phyloP scores from a whole-genome alignment of 73 alveolate genomes.

The Uronychia setigera region DNA sequence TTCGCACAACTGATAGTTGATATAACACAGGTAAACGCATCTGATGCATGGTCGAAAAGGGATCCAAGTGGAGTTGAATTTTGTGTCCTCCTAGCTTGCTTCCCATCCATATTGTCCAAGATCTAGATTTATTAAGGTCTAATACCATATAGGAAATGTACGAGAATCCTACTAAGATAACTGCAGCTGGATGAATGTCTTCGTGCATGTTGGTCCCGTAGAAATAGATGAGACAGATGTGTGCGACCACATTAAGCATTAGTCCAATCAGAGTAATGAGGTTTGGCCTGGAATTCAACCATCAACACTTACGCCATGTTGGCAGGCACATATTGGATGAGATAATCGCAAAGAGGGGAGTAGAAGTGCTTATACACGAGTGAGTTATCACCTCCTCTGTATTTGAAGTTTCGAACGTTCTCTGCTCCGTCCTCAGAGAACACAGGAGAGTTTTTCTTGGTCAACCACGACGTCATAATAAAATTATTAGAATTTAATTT shows the following conservation, averaged over 20 bases:
- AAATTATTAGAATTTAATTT: not conserved
- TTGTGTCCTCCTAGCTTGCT: constrained; percentile 86
- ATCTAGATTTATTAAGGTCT: constrained; percentile 25
- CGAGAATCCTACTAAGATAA: constrained; percentile 38
- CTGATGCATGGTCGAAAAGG: constrained; percentile 87
- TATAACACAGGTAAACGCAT: constrained; percentile 47
- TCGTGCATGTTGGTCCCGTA: constrained; percentile 37
- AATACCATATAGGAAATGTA: constrained; percentile 48
- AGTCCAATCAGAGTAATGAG: constrained; percentile 52
- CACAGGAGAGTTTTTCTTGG: not conserved
- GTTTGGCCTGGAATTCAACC: constrained; percentile 22
- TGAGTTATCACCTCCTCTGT: constrained; percentile 41
- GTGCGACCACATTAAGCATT: constrained; percentile 38
- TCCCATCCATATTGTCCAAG: constrained; percentile 88
- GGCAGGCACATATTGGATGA: constrained; percentile 29
- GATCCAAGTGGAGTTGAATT: constrained; percentile 82
- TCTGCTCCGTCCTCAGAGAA: constrained; percentile 27
- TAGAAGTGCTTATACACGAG: constrained; percentile 41
- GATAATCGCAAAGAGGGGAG: constrained; percentile 45
- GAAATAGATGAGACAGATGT: constrained; percentile 18
- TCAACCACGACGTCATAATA: not conserved
- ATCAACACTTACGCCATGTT: constrained; percentile 51
- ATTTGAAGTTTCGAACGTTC: constrained; percentile 29
- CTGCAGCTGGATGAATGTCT: constrained; percentile 41
- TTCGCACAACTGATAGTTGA: constrained; percentile 4